Evolutionary conservation across 805 yeast species (phyloP), one percentile per base, ranked within the genome.

Genomic region (Barnettozyma botsteinii): DNA sequence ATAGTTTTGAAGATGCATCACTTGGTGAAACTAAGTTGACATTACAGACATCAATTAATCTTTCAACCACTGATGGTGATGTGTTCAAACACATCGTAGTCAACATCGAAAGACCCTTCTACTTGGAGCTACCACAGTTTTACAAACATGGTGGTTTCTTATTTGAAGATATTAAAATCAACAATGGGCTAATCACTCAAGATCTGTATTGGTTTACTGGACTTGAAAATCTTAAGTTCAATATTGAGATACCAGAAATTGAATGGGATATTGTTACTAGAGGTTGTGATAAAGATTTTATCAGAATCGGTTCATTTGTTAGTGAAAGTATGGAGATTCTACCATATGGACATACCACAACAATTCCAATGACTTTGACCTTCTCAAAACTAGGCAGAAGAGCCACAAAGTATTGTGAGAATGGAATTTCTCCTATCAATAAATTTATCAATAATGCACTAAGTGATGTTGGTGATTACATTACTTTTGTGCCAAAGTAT

Each of bases 361-460:
- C 17, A 13, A 26, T 7, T 14, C 17, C 17, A 13, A 15, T 26
- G 5, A n/a, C 17, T n/a, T 26, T 26, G 9, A 7, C 6, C 17
- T 20, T 47, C 2, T 48, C 48, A n/a, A 29, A 43, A 12, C 17
- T 52, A 7, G 24, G 29, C 3, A 39, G 38, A 21, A 44, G 35
- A 9, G 17, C 43, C 4, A 34, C 36, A 12, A 42, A 21, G 15
- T 28, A 28, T 12, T 52, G 57, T 19, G 12, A 10, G 3, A 45
- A 45, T 51, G 57, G 55, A 1, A 10, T 49, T 4, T 49, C 57
- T 7, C 51, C 57, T 12, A 17, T 52, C 17, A 52, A 52, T 32
- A 33, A 28, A n/a, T 27, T 48, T 5, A 30, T 37, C 1, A 43
- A 40, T n/a, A 33, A 26, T 11, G 26, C 34, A 3, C 12, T 40